These are phyloP conservation scores for Suillus tomentosus DNA, from an alignment of 768 basidiomycete species.

Conservation along the genomic window DNA sequence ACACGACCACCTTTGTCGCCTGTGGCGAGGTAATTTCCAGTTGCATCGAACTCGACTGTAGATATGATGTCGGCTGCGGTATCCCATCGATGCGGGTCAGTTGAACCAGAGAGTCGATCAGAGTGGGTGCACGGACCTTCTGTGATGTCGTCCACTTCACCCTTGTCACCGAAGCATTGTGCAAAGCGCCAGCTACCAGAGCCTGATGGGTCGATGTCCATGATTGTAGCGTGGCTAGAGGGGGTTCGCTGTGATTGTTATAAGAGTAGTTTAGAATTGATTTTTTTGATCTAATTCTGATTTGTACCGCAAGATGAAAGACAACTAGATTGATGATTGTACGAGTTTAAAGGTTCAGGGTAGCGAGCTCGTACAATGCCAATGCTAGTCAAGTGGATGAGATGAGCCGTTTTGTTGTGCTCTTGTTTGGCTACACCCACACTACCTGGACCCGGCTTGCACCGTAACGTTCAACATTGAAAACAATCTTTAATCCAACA, in stretches of 20 bases:
- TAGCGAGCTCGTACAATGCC: constrained; percentile 5
- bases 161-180: constrained; percentile 99
- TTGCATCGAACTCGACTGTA: constrained; percentile 99
- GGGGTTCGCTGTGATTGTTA: constrained; percentile 8
- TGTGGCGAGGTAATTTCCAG: constrained; percentile 98
- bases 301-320: constrained; percentile 2
- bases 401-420: constrained; percentile 29
- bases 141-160: constrained; percentile 98
- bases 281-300: constrained; percentile 15
- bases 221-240: constrained; percentile 39
- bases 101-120: constrained; percentile 25
- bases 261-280: constrained; percentile 6
- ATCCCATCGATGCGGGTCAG: constrained; percentile 11
- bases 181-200: constrained; percentile 98
- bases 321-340: neutral
- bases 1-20: constrained; percentile 99
- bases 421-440: constrained; percentile 29
- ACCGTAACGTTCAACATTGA: constrained; percentile 28
- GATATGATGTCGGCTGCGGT: constrained; percentile 97
- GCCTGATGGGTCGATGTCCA: constrained; percentile 84
- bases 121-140: constrained; percentile 66
- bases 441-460: constrained; percentile 25
- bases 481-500: constrained; percentile 25
- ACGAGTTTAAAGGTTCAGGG: constrained; percentile 2
- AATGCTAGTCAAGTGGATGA: constrained; percentile 17